Evolutionary conservation across 345 rosid species (phyloP), one percentile per base, ranked within the genome.

Genomic region (Barbarea vulgaris): DNA sequence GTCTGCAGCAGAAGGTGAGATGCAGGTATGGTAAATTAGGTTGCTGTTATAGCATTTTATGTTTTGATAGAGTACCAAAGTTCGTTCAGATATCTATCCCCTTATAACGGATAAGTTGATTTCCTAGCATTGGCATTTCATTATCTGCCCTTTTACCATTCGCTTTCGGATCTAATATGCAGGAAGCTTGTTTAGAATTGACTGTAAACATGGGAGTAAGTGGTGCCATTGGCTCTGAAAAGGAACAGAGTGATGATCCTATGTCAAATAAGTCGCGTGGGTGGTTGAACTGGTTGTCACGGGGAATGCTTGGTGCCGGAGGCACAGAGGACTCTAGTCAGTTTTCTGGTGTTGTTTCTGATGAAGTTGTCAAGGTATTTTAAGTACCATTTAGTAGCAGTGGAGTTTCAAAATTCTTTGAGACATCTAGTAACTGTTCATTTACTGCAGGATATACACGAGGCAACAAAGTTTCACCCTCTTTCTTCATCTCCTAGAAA

Each of bases 291-390:
- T 91, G 97, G 97, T 83, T 93, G 64, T 93, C 98, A 28, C 90
- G 94, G 64, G 97, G 98, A 64, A 93, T 93, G 98, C 98, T 91
- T 70, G 97, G 98, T 81, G 98, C 98, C 65, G 98, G 96, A 61
- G 98, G 97, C 47, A 91, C 98, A 36, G 97, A 89, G 64, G 98
- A 89, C 75, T 87, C 94, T 71, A 83, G 87, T 79, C 98, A 91
- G 74, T 93, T 93, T 80, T 91, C 97, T 76, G 98, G 98, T 58
- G 87, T 89, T 48, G 85, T 93, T 74, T 89, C 97, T 12, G 97
- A 93, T 85, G 98, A 93, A 89, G 88, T 89, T 74, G 87, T 91
- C 54, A 89, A 89, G 98, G 98, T 93, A 82, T 34, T 54, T 72
- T 25, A 63, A 5, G 67, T 39, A 31, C 64, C 50, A 58, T 42